phyloP scores from a whole-genome alignment of 305 asterid genomes.

The Fraxinus greggii region DNA sequence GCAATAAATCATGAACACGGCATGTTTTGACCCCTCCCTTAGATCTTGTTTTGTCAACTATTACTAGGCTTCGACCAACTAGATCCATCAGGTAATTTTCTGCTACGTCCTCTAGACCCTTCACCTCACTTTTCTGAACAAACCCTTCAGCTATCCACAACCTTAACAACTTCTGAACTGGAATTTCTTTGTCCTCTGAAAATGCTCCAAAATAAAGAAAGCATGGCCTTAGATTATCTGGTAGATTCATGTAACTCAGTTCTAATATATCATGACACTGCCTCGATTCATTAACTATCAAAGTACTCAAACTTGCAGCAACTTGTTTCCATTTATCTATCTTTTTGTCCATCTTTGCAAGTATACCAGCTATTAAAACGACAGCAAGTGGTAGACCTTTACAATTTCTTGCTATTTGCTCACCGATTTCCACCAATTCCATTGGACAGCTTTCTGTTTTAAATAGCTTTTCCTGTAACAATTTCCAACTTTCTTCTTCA shows the following conservation, averaged over 20 bases:
- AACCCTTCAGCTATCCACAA: conserved; percentile 15
- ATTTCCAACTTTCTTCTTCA: neutral
- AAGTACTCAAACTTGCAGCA: neutral
- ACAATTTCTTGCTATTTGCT: conserved; percentile 2
- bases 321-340: neutral
- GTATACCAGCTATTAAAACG: conserved; percentile 6
- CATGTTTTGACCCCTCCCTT: conserved; percentile 26
- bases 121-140: neutral
- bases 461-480: neutral
- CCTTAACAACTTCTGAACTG: neutral
- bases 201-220: conserved; percentile 19
- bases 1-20: conserved; percentile 26
- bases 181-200: conserved; percentile 10
- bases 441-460: neutral
- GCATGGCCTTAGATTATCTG: neutral
- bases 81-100: conserved; percentile 15
- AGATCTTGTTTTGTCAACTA: neutral
- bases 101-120: conserved; percentile 16
- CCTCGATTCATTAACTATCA: neutral
- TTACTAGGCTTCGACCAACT: conserved; percentile 21
- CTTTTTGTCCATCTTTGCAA: neutral
- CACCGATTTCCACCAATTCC: neutral
- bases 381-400: conserved; percentile 1
- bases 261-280: neutral
- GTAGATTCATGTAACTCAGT: neutral